phyloP scores from a whole-genome alignment of 2,329 filamentous ascomycete genomes.

The Epichloe aotearoae region DNA sequence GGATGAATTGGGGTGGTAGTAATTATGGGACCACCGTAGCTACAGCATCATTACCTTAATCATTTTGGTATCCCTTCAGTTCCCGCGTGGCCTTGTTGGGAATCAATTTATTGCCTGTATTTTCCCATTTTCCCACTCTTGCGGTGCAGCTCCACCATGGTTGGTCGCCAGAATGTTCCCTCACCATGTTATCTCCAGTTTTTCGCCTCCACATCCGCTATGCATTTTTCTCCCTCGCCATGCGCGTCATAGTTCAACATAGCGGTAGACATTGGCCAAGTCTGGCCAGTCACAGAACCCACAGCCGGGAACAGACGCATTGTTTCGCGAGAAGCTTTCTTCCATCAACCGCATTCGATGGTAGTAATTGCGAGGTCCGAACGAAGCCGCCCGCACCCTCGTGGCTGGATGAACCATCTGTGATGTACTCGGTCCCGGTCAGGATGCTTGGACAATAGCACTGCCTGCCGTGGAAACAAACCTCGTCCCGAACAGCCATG shows the following conservation, averaged over 20 bases:
- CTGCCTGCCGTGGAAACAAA: no score
- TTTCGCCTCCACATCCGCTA: neutral
- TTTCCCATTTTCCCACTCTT: neutral
- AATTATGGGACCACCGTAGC: no score
- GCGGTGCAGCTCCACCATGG: neutral
- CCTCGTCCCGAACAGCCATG: no score
- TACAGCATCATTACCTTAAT: no score
- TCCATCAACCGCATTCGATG: neutral
- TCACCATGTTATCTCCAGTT: neutral
- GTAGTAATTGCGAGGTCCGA: neutral
- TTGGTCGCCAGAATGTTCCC: constrained; percentile 1
- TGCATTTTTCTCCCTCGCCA: neutral
- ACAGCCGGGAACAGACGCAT: neutral
- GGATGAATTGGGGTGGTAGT: no score
- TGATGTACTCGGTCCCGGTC: neutral
- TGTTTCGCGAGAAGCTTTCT: neutral
- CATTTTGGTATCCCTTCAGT: no score
- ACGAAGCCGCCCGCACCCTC: neutral
- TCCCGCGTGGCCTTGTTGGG: no score
- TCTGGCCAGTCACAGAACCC: neutral
- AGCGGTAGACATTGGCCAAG: neutral
- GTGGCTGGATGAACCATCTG: neutral
- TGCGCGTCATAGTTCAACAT: neutral
- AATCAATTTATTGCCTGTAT: neutral
- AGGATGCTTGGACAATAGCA: neutral